Evolutionary conservation across 805 yeast species (phyloP).

Genomic region (Starmerella vaccinii): DNA sequence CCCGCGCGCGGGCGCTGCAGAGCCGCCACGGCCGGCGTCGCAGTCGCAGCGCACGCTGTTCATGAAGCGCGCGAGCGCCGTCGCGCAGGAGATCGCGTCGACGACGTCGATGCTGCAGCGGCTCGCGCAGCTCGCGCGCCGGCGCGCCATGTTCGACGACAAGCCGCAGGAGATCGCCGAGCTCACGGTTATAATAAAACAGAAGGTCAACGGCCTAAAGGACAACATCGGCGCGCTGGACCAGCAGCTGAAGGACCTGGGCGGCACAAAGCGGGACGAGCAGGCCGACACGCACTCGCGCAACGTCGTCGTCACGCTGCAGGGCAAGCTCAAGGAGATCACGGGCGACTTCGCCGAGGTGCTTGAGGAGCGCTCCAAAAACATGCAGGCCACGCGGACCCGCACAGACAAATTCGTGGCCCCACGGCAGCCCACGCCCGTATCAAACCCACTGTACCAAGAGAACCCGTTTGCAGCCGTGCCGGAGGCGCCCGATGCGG

Average conservation of each 20-base stretch:
- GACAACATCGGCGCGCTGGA: constrained; percentile 56
- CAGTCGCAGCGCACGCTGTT: constrained; percentile 39
- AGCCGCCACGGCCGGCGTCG: constrained; percentile 10
- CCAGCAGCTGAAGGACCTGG: constrained; percentile 36
- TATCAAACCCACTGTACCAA: constrained; percentile 31
- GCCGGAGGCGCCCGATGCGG: constrained; percentile 11
- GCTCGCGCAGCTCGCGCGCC: constrained; percentile 73
- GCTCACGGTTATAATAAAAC: constrained; percentile 70
- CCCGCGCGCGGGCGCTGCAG: constrained; percentile 10
- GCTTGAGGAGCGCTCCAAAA: constrained; percentile 74
- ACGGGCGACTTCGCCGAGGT: constrained; percentile 86
- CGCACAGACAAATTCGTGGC: constrained; percentile 79
- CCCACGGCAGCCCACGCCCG: constrained; percentile 28
- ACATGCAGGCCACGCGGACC: constrained; percentile 67
- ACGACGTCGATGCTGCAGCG: constrained; percentile 73
- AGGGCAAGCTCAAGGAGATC: constrained; percentile 82
- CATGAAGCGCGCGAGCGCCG: constrained; percentile 58
- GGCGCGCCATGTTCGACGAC: constrained; percentile 87
- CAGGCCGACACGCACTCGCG: constrained; percentile 56
- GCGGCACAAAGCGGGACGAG: constrained; percentile 37
- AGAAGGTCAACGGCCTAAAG: constrained; percentile 75
- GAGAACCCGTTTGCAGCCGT: constrained; percentile 24
- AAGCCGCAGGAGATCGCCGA: constrained; percentile 90
- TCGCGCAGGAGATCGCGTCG: constrained; percentile 81
- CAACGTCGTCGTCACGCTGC: constrained; percentile 77